phyloP scores from a whole-genome alignment of 1,284 basidiomycete species.

The Phellopilus nigrolimitatus region DNA sequence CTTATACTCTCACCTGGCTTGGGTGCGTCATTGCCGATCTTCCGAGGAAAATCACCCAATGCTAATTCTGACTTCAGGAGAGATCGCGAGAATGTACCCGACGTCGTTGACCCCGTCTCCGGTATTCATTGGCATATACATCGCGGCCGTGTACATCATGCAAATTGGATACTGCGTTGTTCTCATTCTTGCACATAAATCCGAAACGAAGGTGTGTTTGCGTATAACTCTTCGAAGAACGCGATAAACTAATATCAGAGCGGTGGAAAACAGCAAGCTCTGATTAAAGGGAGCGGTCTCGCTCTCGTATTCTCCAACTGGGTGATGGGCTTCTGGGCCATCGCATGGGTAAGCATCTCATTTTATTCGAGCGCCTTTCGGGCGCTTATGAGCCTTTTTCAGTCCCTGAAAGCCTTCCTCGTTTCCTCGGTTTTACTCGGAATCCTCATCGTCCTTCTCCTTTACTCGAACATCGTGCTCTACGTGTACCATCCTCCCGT shows the following conservation, averaged over 20 bases:
- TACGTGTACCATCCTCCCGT: conserved; percentile 61
- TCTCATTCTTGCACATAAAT: conserved; percentile 63
- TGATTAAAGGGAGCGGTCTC: conserved; percentile 74
- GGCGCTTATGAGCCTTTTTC: neutral
- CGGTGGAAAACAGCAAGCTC: conserved; percentile 42
- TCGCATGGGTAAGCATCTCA: conserved; percentile 60
- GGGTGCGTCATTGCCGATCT: conserved; percentile 29
- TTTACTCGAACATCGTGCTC: conserved; percentile 65
- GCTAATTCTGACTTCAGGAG: conserved; percentile 32
- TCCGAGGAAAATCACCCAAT: neutral
- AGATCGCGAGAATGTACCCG: conserved; percentile 53
- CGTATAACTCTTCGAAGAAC: neutral
- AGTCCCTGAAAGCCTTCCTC: conserved; percentile 62
- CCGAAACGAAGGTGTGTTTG: conserved; percentile 68
- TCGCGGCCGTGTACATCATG: conserved; percentile 52
- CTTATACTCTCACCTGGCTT: conserved; percentile 52
- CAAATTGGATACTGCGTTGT: conserved; percentile 81
- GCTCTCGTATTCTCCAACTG: conserved; percentile 79
- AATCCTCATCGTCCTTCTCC: conserved; percentile 50
- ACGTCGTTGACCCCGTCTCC: conserved; percentile 71
- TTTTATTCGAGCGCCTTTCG: neutral
- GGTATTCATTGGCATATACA: conserved; percentile 61
- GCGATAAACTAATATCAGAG: neutral
- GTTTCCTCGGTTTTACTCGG: conserved; percentile 58
- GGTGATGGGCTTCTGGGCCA: conserved; percentile 78